Evolutionary conservation across 345 rosid genomes (phyloP).

Genomic region (Moringa oleifera): DNA sequence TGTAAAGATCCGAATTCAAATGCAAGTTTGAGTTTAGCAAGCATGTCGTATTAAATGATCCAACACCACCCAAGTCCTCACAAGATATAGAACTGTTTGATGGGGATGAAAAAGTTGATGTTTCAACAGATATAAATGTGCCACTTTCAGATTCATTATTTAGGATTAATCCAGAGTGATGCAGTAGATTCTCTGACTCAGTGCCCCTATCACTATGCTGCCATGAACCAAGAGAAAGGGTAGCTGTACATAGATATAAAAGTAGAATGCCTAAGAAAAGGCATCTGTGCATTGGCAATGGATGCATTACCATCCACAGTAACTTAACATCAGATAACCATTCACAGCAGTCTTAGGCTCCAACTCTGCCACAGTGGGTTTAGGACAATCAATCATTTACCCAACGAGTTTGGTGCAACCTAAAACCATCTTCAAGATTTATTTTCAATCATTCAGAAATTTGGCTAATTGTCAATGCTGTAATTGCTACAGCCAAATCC

Average conservation of each 20-base stretch:
- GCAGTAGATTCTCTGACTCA: conserved; percentile 21
- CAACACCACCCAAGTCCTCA: conserved; percentile 78
- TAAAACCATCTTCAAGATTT: neutral
- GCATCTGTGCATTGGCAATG: conserved; percentile 35
- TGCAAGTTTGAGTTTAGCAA: conserved; percentile 63
- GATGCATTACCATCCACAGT: conserved; percentile 26
- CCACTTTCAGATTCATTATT: conserved; percentile 23
- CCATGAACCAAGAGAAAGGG: conserved; percentile 34
- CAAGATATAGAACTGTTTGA: conserved; percentile 45
- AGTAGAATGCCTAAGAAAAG: conserved; percentile 47
- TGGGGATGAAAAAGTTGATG: conserved; percentile 15
- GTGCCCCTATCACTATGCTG: conserved; percentile 16
- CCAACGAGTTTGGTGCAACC: neutral
- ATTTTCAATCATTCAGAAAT: too few relatives aligned
- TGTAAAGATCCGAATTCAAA: conserved; percentile 50
- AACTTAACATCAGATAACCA: neutral
- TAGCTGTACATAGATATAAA: conserved; percentile 22
- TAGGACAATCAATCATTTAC: neutral
- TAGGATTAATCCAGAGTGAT: conserved; percentile 21
- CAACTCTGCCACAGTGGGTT: neutral
- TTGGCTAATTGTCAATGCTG: too few relatives aligned
- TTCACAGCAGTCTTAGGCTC: neutral
- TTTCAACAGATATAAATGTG: conserved; percentile 11
- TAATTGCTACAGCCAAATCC: too few relatives aligned
- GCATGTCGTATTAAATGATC: conserved; percentile 83